Base-by-base conservation (phyloP, 345 rosid species). In the Lepidium didymum region DNA sequence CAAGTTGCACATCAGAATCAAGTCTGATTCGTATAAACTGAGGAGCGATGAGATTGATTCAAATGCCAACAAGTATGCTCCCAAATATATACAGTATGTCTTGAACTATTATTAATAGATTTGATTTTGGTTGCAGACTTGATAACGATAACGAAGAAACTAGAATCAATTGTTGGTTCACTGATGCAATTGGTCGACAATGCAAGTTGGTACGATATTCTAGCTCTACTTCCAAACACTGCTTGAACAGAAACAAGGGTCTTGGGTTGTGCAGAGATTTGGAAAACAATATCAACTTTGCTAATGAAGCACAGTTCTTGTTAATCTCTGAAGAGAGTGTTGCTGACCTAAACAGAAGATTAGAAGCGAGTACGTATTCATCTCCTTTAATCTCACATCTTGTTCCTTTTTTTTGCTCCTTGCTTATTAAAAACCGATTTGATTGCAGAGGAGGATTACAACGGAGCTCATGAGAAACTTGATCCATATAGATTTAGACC, bases 221-320 rank as follows among this genome's bases (percentile, higher is more conserved):
- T 71, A 64, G 68, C 65, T 67, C 73, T 37, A 61, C 62, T 54
- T 82, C 82, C 47, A 50, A 81, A 40, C 52, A 70, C 49, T 21
- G 54, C 50, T 73, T 76, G 71, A 78, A 77, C 78, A 75, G 70
- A 72, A 79, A 68, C 57, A 62, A 69, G 76, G 69, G 69, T 60
- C 54, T 47, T 34, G 84, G 72, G 25, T 47, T 71, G 72, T 91
- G 99, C 80, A 81, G 93, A 76, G 87, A 86, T 72, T 75, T 75
- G 71, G 83, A 74, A 38, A 77, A 82, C 77, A 82, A 66, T 66
- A 75, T 84, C 76, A 91, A 81, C 76, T 94, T 91, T 79, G 73
- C 86, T 61, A 94, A 94, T 61, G 99, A 91, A 86, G 99, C 92
- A 78, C 97, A 88, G 80, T 85, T 88, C 75, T 77, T 94, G 57